Conservation (phyloP, 495 filamentous ascomycete genomes). For the Collariella sp. region DNA sequence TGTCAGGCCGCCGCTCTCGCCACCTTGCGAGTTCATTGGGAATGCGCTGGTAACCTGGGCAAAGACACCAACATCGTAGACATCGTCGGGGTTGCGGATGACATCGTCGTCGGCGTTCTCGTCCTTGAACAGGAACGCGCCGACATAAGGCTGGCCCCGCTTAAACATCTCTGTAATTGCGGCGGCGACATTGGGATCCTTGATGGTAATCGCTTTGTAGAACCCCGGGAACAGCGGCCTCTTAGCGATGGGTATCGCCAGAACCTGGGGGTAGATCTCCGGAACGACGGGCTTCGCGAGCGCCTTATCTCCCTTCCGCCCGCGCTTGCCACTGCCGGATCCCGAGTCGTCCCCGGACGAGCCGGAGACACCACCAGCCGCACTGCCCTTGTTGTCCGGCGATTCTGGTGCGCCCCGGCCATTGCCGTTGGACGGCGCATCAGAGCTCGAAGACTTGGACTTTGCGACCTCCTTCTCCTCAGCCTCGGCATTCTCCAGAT, state of each 20-base stretch:
- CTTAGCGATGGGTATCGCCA: constrained; percentile 97
- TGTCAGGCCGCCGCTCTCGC: constrained; percentile 70
- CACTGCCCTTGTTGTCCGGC: constrained; percentile 37
- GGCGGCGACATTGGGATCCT: constrained; percentile 75
- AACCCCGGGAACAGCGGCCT: constrained; percentile 94
- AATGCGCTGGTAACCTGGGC: constrained; percentile 96
- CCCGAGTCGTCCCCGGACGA: constrained; percentile 37
- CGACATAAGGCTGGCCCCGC: constrained; percentile 95
- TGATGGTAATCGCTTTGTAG: constrained; percentile 96
- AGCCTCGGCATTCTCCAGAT: constrained; percentile 34
- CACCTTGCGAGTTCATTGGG: constrained; percentile 52
- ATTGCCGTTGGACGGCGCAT: constrained; percentile 24
- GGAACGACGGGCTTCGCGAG: constrained; percentile 82
- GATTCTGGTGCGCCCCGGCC: constrained; percentile 28
- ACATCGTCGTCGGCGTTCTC: constrained; percentile 86
- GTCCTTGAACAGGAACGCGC: constrained; percentile 94
- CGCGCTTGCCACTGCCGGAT: constrained; percentile 43
- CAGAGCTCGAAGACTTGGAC: constrained; percentile 33
- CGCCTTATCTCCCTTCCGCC: constrained; percentile 65
- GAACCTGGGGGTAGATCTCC: constrained; percentile 94
- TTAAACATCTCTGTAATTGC: constrained; percentile 96
- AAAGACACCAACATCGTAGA: constrained; percentile 93
- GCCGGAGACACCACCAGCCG: constrained; percentile 32
- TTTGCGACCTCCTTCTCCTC: constrained; percentile 31
- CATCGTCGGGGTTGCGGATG: constrained; percentile 78